phyloP scores from a whole-genome alignment of 192 early-diverging fungal genomes.

The Mortierella claussenii region DNA sequence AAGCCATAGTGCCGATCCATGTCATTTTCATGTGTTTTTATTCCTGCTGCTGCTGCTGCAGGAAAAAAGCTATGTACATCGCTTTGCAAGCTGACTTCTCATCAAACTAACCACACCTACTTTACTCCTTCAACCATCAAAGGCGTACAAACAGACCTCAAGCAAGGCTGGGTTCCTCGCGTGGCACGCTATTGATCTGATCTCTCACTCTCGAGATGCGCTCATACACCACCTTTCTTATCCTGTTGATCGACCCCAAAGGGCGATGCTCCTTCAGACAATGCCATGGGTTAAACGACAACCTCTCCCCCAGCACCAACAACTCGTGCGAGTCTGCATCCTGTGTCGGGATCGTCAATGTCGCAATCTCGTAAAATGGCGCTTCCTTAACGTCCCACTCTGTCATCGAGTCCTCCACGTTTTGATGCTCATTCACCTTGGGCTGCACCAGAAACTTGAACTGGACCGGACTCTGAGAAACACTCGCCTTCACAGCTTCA shows the following conservation, averaged over 20 bases:
- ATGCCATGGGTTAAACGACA: slow-evolving; percentile 51
- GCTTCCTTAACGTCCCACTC: slow-evolving; percentile 27
- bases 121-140: too few relatives aligned
- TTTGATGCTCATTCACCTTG: slow-evolving; percentile 6
- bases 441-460: slow-evolving; percentile 39
- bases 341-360: slow-evolving; percentile 34
- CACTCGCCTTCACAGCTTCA: slow-evolving; percentile 12
- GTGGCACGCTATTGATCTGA: slow-evolving; percentile 16
- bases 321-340: slow-evolving; percentile 16
- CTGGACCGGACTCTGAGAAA: slow-evolving; percentile 4
- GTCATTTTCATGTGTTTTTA: too few relatives aligned
- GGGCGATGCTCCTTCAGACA: slow-evolving; percentile 24
- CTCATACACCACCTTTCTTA: slow-evolving; percentile 45
- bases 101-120: too few relatives aligned
- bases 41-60: too few relatives aligned
- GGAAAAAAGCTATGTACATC: too few relatives aligned
- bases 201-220: slow-evolving; percentile 39
- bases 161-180: slow-evolving; percentile 41
- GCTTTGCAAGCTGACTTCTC: too few relatives aligned
- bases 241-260: slow-evolving; percentile 25
- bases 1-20: too few relatives aligned
- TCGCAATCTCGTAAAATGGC: slow-evolving; percentile 30
- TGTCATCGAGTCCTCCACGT: slow-evolving; percentile 40
- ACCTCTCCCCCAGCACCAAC: slow-evolving; percentile 22
- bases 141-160: too few relatives aligned